Conservation (phyloP, 23 red algal species). For the Cyanidioschyzon merolae region DNA sequence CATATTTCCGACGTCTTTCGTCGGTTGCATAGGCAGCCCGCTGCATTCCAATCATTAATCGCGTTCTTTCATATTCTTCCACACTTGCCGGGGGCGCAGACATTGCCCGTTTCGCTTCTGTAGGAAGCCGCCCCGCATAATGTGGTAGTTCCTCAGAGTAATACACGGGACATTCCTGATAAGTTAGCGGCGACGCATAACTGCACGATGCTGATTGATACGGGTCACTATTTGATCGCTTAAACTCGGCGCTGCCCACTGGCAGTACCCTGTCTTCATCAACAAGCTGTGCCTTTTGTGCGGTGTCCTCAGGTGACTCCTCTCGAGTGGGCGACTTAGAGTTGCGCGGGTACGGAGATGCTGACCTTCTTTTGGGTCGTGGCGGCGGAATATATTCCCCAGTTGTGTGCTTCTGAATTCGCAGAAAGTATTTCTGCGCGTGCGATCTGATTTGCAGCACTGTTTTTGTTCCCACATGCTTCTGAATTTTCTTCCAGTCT, state of each 20-base stretch:
- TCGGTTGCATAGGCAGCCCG: background rate
- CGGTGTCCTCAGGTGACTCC: background rate
- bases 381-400: constrained; percentile 97
- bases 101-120: constrained; percentile 5
- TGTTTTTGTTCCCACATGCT: constrained; percentile 77
- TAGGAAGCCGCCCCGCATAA: too few species aligned
- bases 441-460: constrained; percentile 92
- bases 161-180: too few species aligned
- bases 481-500: constrained; percentile 91
- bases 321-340: background rate
- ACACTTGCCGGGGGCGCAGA: background rate
- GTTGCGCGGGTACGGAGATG: constrained; percentile 28
- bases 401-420: constrained; percentile 74
- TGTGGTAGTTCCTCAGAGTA: too few species aligned
- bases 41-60: constrained; percentile 2
- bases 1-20: background rate
- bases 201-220: too few species aligned
- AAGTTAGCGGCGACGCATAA: too few species aligned
- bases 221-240: too few species aligned
- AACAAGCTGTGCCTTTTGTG: too few species aligned
- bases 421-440: constrained; percentile 90
- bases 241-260: too few species aligned
- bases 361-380: constrained; percentile 50
- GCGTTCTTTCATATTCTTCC: background rate
- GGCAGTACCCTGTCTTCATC: background rate